phyloP scores from a whole-genome alignment of 2,329 filamentous ascomycete species.

The Arthrobotrys megalospora region DNA sequence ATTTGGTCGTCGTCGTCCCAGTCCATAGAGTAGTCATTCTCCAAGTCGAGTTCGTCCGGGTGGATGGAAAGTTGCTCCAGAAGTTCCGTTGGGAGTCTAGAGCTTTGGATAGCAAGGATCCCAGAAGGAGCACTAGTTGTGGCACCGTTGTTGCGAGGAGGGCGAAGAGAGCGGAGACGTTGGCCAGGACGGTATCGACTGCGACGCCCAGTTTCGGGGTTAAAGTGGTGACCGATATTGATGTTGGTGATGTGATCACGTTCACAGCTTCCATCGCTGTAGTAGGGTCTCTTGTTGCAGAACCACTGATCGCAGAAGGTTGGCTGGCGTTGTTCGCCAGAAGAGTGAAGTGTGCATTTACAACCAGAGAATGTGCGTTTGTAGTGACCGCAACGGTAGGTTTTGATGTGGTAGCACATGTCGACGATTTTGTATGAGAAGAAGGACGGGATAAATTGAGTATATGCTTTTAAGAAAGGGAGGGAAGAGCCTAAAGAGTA shows the following conservation, averaged over 20 bases:
- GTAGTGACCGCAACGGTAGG: slow-evolving; percentile 53
- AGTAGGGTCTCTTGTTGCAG: slow-evolving; percentile 50
- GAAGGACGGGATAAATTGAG: background rate
- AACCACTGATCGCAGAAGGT: slow-evolving; percentile 42
- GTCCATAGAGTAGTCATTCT: background rate
- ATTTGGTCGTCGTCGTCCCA: background rate
- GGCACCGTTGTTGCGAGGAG: background rate
- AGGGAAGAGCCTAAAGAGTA: background rate
- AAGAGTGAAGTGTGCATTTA: slow-evolving; percentile 25
- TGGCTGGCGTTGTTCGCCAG: slow-evolving; percentile 46
- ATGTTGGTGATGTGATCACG: slow-evolving; percentile 38
- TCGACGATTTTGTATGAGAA: background rate
- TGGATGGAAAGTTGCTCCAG: background rate
- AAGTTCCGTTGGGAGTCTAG: background rate
- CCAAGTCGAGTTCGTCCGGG: background rate
- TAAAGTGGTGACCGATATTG: slow-evolving; percentile 38
- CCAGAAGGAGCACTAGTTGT: background rate
- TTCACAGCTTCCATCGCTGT: slow-evolving; percentile 35
- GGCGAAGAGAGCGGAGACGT: slow-evolving; percentile 13
- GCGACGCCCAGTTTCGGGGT: slow-evolving; percentile 21
- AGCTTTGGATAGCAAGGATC: background rate
- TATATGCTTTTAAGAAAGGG: background rate
- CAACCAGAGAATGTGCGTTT: slow-evolving; percentile 24
- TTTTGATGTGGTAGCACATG: slow-evolving; percentile 47
- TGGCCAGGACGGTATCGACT: slow-evolving; percentile 17